phyloP scores from a whole-genome alignment of 768 basidiomycete genomes.

The Guyanaporus albipodus region DNA sequence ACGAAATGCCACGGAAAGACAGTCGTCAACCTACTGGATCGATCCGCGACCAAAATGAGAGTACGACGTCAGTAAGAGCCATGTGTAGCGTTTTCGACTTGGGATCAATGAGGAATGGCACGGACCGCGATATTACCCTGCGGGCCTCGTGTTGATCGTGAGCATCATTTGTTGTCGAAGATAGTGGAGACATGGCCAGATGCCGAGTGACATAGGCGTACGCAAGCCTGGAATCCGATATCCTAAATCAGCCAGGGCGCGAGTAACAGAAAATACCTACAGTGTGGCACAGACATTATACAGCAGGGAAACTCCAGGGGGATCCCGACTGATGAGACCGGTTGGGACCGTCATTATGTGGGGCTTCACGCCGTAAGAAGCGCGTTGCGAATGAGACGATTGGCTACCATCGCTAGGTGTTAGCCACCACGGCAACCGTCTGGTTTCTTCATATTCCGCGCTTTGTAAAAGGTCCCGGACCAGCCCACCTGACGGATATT shows the following conservation, averaged over 20 bases:
- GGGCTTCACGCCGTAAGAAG: slow-evolving; percentile 39
- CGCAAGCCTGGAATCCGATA: slow-evolving; percentile 45
- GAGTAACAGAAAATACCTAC: slow-evolving; percentile 40
- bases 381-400: neutral
- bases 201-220: slow-evolving; percentile 67
- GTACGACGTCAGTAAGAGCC: slow-evolving; percentile 49
- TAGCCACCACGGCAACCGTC: slow-evolving; percentile 74
- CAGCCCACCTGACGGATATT: slow-evolving; percentile 58
- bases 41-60: slow-evolving; percentile 64
- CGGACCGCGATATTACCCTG: slow-evolving; percentile 45
- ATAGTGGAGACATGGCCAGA: slow-evolving; percentile 56
- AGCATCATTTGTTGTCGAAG: slow-evolving; percentile 35
- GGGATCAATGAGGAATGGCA: slow-evolving; percentile 63
- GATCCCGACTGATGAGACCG: slow-evolving; percentile 39
- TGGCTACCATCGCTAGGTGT: slow-evolving; percentile 10
- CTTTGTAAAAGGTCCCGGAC: slow-evolving; percentile 58
- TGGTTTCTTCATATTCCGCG: slow-evolving; percentile 48
- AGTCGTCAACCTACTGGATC: slow-evolving; percentile 30
- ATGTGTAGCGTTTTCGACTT: slow-evolving; percentile 52
- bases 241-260: neutral
- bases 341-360: slow-evolving; percentile 44
- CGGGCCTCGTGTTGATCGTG: slow-evolving; percentile 46
- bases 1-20: neutral
- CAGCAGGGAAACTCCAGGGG: slow-evolving; percentile 42
- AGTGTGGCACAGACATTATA: slow-evolving; percentile 68